These are phyloP conservation scores for Plectosphaerella sp. DNA, from an alignment of 2,329 filamentous ascomycete species.

Conservation along the genomic window DNA sequence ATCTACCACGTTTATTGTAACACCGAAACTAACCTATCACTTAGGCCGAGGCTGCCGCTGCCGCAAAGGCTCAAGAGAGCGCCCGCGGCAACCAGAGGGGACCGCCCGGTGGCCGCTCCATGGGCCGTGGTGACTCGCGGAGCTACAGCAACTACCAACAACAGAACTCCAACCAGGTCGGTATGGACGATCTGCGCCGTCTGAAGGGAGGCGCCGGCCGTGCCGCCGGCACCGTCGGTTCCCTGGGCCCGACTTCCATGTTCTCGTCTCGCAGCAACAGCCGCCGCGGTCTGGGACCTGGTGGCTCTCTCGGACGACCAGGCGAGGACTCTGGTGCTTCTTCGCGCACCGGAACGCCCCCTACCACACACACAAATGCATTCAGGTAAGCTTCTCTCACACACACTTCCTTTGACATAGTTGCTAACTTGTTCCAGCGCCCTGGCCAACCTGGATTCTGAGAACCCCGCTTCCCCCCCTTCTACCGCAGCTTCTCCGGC, in stretches of 20 bases:
- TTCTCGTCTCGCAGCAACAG: conserved; percentile 89
- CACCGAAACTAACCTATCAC: conserved; percentile 15
- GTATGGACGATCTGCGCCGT: conserved; percentile 85
- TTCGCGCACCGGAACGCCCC: conserved; percentile 85
- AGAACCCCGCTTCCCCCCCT: conserved; percentile 65
- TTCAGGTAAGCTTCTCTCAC: conserved; percentile 68
- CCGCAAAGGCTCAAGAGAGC: conserved; percentile 75
- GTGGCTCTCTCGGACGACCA: conserved; percentile 65
- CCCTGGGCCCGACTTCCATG: conserved; percentile 80
- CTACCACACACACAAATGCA: conserved; percentile 76
- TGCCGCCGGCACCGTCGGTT: conserved; percentile 56
- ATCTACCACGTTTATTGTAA: neutral
- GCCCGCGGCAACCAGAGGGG: conserved; percentile 61
- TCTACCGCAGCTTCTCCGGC: conserved; percentile 64
- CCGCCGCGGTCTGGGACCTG: conserved; percentile 74
- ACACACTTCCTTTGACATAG: neutral
- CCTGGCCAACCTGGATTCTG: conserved; percentile 57
- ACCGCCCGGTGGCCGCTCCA: conserved; percentile 59
- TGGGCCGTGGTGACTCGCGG: conserved; percentile 83
- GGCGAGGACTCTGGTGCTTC: conserved; percentile 83
- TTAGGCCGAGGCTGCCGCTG: conserved; percentile 67
- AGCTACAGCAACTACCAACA: conserved; percentile 72
- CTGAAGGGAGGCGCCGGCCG: conserved; percentile 61
- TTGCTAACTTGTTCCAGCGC: conserved; percentile 31
- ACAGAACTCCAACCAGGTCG: conserved; percentile 78